Base-by-base conservation (phyloP, 495 filamentous ascomycete genomes). In the Aspergillus conjunctus region DNA sequence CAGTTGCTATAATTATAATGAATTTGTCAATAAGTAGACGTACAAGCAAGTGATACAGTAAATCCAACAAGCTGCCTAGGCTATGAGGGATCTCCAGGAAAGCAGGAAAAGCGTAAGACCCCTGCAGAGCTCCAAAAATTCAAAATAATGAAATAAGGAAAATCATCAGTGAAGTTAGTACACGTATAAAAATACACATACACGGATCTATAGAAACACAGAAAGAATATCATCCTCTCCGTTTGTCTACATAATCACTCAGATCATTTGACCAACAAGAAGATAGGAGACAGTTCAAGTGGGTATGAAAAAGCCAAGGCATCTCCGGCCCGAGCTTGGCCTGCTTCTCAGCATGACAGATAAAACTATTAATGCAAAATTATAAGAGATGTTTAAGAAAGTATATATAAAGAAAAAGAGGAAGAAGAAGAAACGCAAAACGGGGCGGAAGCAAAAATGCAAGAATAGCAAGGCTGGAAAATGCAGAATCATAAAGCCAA, bases 391-490 rank as follows among this genome's bases (percentile, higher is more conserved):
- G 30, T 26, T 50, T 20, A 60, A 44, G 31, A 61, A 53, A 72
- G 58, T 67, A 63, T 72, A 65, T 72, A 70, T 66, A 61, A 37
- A 56, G 56, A 64, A 52, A 43, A 55, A 32, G 58, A 65, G 33
- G 57, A n/a, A 44, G 62, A 46, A 56, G 49, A 62, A 43, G 51
- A 41, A 17, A 34, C 30, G 31, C 45, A 33, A 26, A n/a, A 54
- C 60, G 64, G 56, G 64, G 65, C 2, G 37, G 59, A 53, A 72
- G 58, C 66, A 63, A 71, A 65, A 71, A 70, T 66, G 60, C 37
- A 56, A 53, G 62, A 52, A 43, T 53, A 32, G 62, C 63, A 64
- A 41, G 37, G 37, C 15, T 41, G 37, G 15, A 63, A 66, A 66
- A 68, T 64, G 68, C 68, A 61, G 51, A 57, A 51, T 41, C 58